phyloP scores from a whole-genome alignment of 1,284 basidiomycete species.

The Trichosporon sp. region DNA sequence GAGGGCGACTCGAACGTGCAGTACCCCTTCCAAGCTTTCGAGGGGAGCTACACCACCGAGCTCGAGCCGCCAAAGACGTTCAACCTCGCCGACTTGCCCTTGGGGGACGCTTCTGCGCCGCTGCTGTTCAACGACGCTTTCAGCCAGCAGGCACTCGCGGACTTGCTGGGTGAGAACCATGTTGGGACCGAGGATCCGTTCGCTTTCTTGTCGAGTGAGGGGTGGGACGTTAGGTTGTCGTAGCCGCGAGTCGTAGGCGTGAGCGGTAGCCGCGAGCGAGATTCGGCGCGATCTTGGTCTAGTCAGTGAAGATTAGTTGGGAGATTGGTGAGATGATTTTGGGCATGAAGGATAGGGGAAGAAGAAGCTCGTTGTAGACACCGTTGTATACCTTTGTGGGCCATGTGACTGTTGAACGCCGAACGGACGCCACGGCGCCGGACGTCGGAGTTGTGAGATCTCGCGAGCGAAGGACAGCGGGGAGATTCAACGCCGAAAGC shows the following conservation, averaged over 20 bases:
- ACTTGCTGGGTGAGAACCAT: constrained; percentile 21
- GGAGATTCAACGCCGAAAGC: no score
- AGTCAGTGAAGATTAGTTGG: no score
- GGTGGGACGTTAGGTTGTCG: constrained; percentile 12
- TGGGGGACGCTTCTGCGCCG: constrained; percentile 2
- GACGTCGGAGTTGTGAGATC: no score
- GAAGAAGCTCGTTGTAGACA: no score
- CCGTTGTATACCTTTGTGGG: no score
- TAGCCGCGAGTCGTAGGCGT: background rate
- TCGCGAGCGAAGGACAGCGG: no score
- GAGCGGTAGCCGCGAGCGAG: no score
- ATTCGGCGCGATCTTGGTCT: no score
- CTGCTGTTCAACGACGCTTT: constrained; percentile 17
- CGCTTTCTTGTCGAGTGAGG: constrained; percentile 21
- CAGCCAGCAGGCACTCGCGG: constrained; percentile 16
- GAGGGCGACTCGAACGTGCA: background rate
- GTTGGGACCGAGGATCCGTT: constrained; percentile 25
- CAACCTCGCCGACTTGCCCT: constrained; percentile 7
- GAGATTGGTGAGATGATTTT: no score
- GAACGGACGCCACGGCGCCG: no score
- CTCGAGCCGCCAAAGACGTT: background rate
- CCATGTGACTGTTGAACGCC: no score
- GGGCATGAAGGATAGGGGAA: no score
- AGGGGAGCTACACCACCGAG: background rate
- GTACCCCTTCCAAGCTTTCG: constrained; percentile 1